Percentiles rank a stretch among this genome's conserved stretches.
Evolutionary conservation across 805 yeast species (phyloP).

Genomic region (Saccharomyces kudriavzevii): DNA sequence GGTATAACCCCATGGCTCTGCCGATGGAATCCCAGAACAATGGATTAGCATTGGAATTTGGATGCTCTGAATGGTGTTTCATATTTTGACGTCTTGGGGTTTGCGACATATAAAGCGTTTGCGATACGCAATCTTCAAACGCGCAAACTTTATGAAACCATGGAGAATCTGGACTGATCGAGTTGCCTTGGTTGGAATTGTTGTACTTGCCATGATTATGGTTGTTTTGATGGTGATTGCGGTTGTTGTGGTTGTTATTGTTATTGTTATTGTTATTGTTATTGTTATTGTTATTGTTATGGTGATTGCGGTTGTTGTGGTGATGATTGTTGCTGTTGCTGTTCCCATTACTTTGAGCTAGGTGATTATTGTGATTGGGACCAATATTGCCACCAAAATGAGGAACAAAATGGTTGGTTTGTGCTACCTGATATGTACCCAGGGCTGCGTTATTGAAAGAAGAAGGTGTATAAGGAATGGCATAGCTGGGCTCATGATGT

Average conservation of each 20-base stretch:
- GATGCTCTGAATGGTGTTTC: conserved; percentile 27
- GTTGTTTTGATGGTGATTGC: conserved; percentile 19
- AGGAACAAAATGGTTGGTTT: neutral
- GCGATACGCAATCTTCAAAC: conserved; percentile 42
- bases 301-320: conserved; percentile 2
- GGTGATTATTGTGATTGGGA: conserved; percentile 1
- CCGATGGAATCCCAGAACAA: conserved; percentile 47
- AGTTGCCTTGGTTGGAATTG: conserved; percentile 13
- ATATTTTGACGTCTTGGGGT: conserved; percentile 28
- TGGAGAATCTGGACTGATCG: conserved; percentile 34
- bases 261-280: conserved; percentile 5
- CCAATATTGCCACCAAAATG: neutral
- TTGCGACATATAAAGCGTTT: conserved; percentile 30
- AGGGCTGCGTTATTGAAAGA: conserved; percentile 4
- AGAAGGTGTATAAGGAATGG: conserved; percentile 16
- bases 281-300: conserved; percentile 10
- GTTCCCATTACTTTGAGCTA: neutral
- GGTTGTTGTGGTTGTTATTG: conserved; percentile 13
- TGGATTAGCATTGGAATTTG: conserved; percentile 37
- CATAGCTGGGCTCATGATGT: conserved; percentile 15
- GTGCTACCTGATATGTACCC: neutral
- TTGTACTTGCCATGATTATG: conserved; percentile 16
- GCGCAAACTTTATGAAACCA: conserved; percentile 44
- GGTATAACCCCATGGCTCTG: conserved; percentile 43
- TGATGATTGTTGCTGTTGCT: neutral